Percentiles rank a stretch among this genome's conserved stretches.
phyloP scores from a whole-genome alignment of 1,284 basidiomycete species.

The Tilletia horrida region DNA sequence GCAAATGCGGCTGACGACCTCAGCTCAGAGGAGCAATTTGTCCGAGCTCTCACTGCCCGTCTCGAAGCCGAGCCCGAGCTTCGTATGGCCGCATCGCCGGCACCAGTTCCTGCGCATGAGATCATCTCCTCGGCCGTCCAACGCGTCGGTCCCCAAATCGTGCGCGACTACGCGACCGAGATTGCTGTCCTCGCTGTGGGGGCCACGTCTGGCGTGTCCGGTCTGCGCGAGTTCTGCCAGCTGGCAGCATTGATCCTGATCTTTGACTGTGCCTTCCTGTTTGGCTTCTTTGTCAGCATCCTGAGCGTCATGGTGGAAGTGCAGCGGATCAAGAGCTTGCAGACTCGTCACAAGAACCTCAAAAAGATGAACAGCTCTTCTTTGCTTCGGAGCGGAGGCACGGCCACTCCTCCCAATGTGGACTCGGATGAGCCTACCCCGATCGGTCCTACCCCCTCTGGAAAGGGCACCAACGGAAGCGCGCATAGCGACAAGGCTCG shows the following conservation, averaged over 20 bases:
- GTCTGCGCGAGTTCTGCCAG: slow-evolving; percentile 89
- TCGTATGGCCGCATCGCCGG: slow-evolving; percentile 60
- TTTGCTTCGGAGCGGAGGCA: background rate
- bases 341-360: slow-evolving; percentile 54
- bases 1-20: slow-evolving; percentile 31
- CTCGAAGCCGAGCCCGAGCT: slow-evolving; percentile 53
- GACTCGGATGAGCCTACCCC: slow-evolving; percentile 47
- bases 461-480: background rate
- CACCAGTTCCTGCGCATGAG: slow-evolving; percentile 67
- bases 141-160: slow-evolving; percentile 73
- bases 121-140: slow-evolving; percentile 80
- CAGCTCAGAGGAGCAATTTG: slow-evolving; percentile 45
- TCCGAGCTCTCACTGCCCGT: slow-evolving; percentile 54
- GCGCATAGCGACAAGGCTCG: background rate
- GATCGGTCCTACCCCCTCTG: slow-evolving; percentile 1
- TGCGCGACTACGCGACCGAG: slow-evolving; percentile 89
- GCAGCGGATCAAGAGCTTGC: slow-evolving; percentile 63
- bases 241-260: slow-evolving; percentile 80
- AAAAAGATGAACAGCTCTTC: slow-evolving; percentile 18
- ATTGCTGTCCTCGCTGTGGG: slow-evolving; percentile 83
- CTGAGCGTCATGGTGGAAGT: slow-evolving; percentile 89
- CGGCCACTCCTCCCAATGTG: slow-evolving; percentile 43
- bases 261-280: slow-evolving; percentile 82
- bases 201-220: slow-evolving; percentile 80
- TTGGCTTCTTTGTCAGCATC: slow-evolving; percentile 84